phyloP scores from a whole-genome alignment of 2,329 filamentous ascomycete genomes.

The Cercospora beticola region DNA sequence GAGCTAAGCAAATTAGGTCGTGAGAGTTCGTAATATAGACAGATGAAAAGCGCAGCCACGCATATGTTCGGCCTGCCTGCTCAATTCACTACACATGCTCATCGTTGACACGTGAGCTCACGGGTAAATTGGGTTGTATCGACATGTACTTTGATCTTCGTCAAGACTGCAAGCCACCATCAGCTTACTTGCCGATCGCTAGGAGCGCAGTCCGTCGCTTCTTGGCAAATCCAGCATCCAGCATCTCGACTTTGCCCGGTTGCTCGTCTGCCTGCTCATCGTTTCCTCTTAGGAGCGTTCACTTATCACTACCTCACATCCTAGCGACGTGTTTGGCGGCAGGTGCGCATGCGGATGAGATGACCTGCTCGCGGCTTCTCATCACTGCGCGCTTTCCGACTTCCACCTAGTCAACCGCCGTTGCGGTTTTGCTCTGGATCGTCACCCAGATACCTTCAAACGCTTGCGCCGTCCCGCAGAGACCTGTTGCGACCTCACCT shows the following conservation, averaged over 20 bases:
- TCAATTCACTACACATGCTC: neutral
- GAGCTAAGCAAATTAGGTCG: slow-evolving; percentile 58
- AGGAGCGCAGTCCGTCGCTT: neutral
- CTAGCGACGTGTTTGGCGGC: slow-evolving; percentile 6
- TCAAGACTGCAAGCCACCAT: slow-evolving; percentile 1
- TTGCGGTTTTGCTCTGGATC: neutral
- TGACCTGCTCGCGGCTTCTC: slow-evolving; percentile 9
- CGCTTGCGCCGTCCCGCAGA: neutral
- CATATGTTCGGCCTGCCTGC: neutral
- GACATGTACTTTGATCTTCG: neutral
- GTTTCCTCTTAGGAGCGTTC: slow-evolving; percentile 11
- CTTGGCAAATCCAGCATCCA: slow-evolving; percentile 3
- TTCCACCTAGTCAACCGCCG: neutral
- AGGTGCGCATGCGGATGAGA: slow-evolving; percentile 9
- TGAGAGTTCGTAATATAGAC: slow-evolving; percentile 47
- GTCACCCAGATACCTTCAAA: neutral
- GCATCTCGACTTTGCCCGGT: slow-evolving; percentile 8
- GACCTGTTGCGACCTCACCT: slow-evolving; percentile 5
- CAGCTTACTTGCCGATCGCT: neutral
- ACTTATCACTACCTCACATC: slow-evolving; percentile 8
- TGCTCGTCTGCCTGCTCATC: slow-evolving; percentile 2
- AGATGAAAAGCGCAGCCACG: neutral
- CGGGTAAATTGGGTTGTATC: neutral
- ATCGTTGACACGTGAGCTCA: neutral
- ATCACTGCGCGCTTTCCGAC: slow-evolving; percentile 8